These are phyloP conservation scores for Saccharomyces uvarum DNA, from an alignment of 1,139 yeast genomes.

Conservation along the genomic window DNA sequence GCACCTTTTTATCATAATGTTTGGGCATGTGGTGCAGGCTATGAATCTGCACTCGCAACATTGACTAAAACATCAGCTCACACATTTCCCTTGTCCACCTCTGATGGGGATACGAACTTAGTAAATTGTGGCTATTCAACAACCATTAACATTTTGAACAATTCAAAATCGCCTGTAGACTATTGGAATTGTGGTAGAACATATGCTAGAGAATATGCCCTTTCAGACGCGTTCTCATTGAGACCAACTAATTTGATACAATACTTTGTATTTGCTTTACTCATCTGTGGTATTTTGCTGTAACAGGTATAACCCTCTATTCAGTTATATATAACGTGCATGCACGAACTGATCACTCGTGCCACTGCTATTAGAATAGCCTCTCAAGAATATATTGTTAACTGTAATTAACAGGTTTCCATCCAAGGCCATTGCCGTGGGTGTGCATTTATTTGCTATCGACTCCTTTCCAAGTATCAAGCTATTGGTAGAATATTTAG, in stretches of 20 bases:
- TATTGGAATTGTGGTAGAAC: neutral
- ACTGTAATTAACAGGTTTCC: too few relatives aligned
- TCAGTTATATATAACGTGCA: too few relatives aligned
- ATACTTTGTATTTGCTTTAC: neutral
- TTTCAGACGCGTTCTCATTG: neutral
- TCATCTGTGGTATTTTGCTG: neutral
- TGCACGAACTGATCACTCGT: too few relatives aligned
- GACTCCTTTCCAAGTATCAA: too few relatives aligned
- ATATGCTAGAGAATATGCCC: neutral
- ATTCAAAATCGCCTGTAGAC: neutral
- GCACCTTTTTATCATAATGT: neutral
- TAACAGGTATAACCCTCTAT: too few relatives aligned
- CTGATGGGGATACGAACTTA: neutral
- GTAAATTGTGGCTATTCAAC: neutral
- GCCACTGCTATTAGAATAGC: too few relatives aligned
- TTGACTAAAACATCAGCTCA: neutral
- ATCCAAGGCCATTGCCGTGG: too few relatives aligned
- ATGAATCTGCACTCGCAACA: neutral
- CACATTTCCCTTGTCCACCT: neutral
- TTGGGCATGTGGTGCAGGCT: neutral
- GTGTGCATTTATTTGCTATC: too few relatives aligned
- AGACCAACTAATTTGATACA: neutral
- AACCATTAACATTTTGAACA: neutral
- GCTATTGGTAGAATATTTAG: too few relatives aligned
- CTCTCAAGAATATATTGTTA: too few relatives aligned